Evolutionary conservation across 306 rosid species (phyloP).

Genomic region (Albizia julibrissin): DNA sequence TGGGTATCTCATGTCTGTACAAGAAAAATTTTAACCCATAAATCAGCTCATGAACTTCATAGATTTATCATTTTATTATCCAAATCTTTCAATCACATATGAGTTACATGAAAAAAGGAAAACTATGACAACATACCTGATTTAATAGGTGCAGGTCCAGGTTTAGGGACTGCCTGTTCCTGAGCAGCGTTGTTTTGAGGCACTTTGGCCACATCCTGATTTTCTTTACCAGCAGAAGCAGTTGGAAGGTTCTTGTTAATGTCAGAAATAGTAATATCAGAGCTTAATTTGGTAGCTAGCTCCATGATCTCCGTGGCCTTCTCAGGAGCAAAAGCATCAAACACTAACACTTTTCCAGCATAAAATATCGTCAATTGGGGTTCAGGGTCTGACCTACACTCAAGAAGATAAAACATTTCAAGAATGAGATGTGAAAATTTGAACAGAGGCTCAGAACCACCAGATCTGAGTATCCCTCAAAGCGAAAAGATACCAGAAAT

Average conservation of each 20-base stretch:
- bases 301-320: conserved; percentile 76
- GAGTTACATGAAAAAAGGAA: background rate
- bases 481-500: background rate
- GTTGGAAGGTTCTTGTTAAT: conserved; percentile 2
- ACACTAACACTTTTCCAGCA: conserved; percentile 66
- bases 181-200: conserved; percentile 29
- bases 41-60: conserved; percentile 15
- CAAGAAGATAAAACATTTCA: background rate
- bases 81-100: background rate
- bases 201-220: conserved; percentile 7
- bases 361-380: conserved; percentile 76
- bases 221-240: conserved; percentile 34
- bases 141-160: conserved; percentile 36
- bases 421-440: background rate
- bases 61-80: background rate
- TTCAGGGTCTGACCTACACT: conserved; percentile 45
- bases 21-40: background rate
- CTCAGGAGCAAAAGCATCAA: conserved; percentile 54
- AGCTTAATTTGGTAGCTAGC: conserved; percentile 61
- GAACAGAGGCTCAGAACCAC: background rate
- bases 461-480: conserved; percentile 15
- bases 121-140: conserved; percentile 38
- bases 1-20: conserved; percentile 69
- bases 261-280: conserved; percentile 23
- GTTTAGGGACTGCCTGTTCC: conserved; percentile 35